Percentiles rank a stretch among this genome's conserved stretches.
Conservation (phyloP, 768 basidiomycete genomes). For the Rhodotorula babjevae region DNA sequence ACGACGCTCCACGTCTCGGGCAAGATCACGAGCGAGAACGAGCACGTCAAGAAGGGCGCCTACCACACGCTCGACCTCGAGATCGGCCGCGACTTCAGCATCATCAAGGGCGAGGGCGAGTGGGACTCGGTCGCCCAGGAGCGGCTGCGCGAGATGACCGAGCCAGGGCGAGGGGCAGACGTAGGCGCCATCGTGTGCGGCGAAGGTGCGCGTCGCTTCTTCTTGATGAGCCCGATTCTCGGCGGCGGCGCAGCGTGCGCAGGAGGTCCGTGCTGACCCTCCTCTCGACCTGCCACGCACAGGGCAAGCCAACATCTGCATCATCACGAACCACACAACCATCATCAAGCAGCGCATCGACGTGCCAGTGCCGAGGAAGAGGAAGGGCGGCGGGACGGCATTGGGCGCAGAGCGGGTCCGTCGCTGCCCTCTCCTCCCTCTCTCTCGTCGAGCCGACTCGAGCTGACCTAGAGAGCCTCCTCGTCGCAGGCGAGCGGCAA, state of each 20-base stretch:
- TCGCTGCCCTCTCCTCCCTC: background rate
- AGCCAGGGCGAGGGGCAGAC: constrained; percentile 92
- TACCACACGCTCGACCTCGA: constrained; percentile 94
- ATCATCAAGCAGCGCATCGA: constrained; percentile 84
- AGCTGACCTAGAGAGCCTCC: no score
- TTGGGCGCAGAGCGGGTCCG: constrained; percentile 78
- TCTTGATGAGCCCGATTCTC: background rate
- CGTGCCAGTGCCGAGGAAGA: constrained; percentile 82
- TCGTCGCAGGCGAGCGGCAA: constrained; percentile 65
- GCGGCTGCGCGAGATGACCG: constrained; percentile 77
- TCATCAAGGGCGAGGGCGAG: constrained; percentile 70
- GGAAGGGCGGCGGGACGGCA: constrained; percentile 67
- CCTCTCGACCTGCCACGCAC: no score
- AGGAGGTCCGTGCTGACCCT: background rate
- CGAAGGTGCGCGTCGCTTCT: constrained; percentile 57
- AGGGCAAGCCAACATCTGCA: constrained; percentile 85
- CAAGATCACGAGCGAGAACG: constrained; percentile 76
- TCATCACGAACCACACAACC: constrained; percentile 96
- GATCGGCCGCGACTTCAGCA: constrained; percentile 78
- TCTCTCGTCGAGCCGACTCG: background rate
- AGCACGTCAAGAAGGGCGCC: constrained; percentile 83
- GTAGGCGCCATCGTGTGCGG: constrained; percentile 93
- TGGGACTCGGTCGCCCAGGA: constrained; percentile 88
- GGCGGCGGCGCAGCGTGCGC: background rate
- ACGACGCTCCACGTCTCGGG: constrained; percentile 75